phyloP scores from a whole-genome alignment of 2,329 filamentous ascomycete genomes.

The Chaetomiaceae sp. region DNA sequence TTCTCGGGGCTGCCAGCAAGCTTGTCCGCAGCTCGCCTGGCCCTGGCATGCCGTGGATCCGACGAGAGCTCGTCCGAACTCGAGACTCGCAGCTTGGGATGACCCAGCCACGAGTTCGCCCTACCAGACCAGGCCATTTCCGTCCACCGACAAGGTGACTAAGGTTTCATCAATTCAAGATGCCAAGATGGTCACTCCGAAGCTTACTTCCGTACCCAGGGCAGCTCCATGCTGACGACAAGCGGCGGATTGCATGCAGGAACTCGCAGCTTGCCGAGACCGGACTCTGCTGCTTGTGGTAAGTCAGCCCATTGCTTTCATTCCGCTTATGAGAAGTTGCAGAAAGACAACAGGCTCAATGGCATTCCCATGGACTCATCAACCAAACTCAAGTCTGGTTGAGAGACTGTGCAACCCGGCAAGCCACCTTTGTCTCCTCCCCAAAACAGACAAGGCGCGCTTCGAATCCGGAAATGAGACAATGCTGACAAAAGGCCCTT shows the following conservation, averaged over 20 bases:
- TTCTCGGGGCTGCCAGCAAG: not conserved
- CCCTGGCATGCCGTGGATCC: conserved; percentile 22
- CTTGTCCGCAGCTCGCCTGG: conserved; percentile 14
- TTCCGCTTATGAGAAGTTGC: not conserved
- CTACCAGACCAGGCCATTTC: conserved; percentile 14
- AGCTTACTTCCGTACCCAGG: not conserved
- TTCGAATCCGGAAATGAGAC: conserved; percentile 8
- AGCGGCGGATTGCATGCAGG: conserved; percentile 4
- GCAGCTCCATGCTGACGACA: conserved; percentile 3
- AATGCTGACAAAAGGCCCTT: conserved; percentile 5
- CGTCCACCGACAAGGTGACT: conserved; percentile 9
- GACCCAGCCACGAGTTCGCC: conserved; percentile 1
- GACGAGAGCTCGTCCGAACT: conserved; percentile 8
- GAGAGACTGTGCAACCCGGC: conserved; percentile 3
- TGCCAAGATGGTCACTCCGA: conserved; percentile 10
- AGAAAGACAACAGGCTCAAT: conserved; percentile 7
- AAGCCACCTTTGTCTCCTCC: conserved; percentile 5
- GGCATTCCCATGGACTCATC: not conserved
- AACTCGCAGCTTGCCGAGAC: conserved; percentile 12
- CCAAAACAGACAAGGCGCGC: conserved; percentile 13
- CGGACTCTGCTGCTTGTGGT: not conserved
- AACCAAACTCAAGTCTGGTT: conserved; percentile 4
- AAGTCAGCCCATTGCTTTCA: not conserved
- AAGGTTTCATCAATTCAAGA: not conserved
- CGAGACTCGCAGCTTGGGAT: not conserved